Evolutionary conservation across 345 rosid genomes (phyloP).

Genomic region (Zanthoxylum bungeanum): DNA sequence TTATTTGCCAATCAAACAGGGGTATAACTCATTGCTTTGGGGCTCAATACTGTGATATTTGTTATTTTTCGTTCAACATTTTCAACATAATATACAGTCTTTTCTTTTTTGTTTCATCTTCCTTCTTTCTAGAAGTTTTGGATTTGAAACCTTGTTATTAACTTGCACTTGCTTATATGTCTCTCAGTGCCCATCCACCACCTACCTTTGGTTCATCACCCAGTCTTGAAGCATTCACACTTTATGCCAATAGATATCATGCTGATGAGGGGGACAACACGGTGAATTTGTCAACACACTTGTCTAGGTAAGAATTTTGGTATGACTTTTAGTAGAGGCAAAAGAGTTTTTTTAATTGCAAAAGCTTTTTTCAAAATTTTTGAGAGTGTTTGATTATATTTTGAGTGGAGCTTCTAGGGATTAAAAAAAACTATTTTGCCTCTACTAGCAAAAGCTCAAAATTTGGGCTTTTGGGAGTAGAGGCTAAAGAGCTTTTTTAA

Average conservation of each 20-base stretch:
- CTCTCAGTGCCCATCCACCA: constrained; percentile 67
- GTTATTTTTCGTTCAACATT: not conserved
- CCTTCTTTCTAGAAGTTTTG: constrained; percentile 2
- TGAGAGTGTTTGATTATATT: too few relatives aligned
- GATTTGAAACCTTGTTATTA: constrained; percentile 4
- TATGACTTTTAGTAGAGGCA: too few relatives aligned
- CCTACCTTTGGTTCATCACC: constrained; percentile 95
- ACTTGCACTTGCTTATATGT: constrained; percentile 19
- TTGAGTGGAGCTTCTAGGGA: too few relatives aligned
- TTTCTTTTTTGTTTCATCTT: not conserved
- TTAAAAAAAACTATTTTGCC: too few relatives aligned
- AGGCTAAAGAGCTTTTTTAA: too few relatives aligned
- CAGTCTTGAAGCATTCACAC: constrained; percentile 61
- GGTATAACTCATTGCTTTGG: constrained; percentile 33
- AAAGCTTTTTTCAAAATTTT: too few relatives aligned
- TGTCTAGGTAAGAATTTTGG: constrained; percentile 31
- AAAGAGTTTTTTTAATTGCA: too few relatives aligned
- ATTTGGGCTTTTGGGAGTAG: too few relatives aligned
- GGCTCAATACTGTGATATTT: not conserved
- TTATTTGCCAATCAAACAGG: constrained; percentile 45
- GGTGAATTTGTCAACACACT: constrained; percentile 37
- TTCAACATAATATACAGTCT: not conserved
- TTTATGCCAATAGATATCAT: constrained; percentile 43
- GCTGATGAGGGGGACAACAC: constrained; percentile 61
- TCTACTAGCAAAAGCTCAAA: too few relatives aligned